Evolutionary conservation across 2,329 filamentous ascomycete species (phyloP), one percentile per base, ranked within the genome.

Genomic region (Paradendryphiella salina): DNA sequence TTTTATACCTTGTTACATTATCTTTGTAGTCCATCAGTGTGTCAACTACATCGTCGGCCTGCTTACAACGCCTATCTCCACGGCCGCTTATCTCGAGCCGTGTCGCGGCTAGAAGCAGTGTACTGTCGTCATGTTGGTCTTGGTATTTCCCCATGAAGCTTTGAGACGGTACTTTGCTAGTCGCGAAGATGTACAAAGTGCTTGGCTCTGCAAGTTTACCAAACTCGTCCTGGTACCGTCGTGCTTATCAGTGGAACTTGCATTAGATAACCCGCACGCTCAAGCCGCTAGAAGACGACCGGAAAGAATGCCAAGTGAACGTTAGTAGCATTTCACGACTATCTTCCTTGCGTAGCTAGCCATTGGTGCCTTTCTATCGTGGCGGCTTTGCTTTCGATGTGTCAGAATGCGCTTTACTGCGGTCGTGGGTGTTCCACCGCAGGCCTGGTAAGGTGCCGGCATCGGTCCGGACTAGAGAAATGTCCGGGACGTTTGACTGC

Each of bases 191-290:
- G 33, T 32, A 23, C 15, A 20, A 36, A 21, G 13, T 41, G 21
- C 44, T 48, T 40, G 39, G 36, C 49, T 43, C 14, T 48, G 37
- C 41, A 31, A 20, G 18, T 26, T 39, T 31, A 23, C 31, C 31
- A 26, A 31, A 18, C 26, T 6, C 5, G 35, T 29, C 33, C 13
- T 33, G 31, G 33, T 46, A 35, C 42, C 21, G 23, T 20, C 33
- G 21, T 26, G 43, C 47, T 57, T 57, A 57, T 57, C 52, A 55
- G 54, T 50, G 29, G 42, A 38, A 38, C 42, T 45, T 46, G 36
- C 48, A 46, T 33, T 18, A 40, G 21, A 55, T 42, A 44, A 43
- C 44, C 50, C 50, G 36, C 39, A 29, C 17, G 45, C 20, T 39
- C 14, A 17, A 34, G 26, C 34, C 36, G 33, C 51, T 55, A 49